These are phyloP conservation scores for Grosmannia clavigera DNA, from an alignment of 2,329 filamentous ascomycete species.

Conservation along the genomic window DNA sequence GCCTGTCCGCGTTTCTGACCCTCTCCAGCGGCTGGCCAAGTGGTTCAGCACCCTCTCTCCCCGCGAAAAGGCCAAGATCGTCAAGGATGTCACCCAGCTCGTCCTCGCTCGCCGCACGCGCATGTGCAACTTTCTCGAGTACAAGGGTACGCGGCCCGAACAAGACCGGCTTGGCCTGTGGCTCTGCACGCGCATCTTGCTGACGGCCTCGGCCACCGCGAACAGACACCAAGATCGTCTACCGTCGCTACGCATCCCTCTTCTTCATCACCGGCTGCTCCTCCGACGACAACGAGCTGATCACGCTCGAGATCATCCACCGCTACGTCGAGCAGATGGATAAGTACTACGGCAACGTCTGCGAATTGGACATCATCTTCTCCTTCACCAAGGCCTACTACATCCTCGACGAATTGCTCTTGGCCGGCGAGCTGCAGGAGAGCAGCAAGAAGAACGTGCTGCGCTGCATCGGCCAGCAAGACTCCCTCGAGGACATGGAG, in stretches of 20 bases:
- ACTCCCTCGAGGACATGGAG: slow-evolving; percentile 98
- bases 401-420: slow-evolving; percentile 88
- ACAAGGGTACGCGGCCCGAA: slow-evolving; percentile 59
- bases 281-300: slow-evolving; percentile 95
- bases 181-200: neutral
- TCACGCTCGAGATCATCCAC: slow-evolving; percentile 96
- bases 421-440: slow-evolving; percentile 95
- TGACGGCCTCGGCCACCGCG: neutral
- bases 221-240: slow-evolving; percentile 93
- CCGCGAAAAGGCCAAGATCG: slow-evolving; percentile 98
- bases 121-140: slow-evolving; percentile 99
- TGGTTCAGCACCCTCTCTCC: slow-evolving; percentile 98
- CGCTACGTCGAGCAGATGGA: slow-evolving; percentile 99
- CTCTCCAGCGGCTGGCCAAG: slow-evolving; percentile 78
- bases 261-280: slow-evolving; percentile 98
- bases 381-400: slow-evolving; percentile 99
- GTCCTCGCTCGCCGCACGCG: slow-evolving; percentile 90
- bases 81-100: slow-evolving; percentile 97
- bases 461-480: slow-evolving; percentile 90
- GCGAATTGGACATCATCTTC: slow-evolving; percentile 99
- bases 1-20: slow-evolving; percentile 16
- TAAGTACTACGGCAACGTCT: slow-evolving; percentile 99
- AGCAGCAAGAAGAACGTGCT: slow-evolving; percentile 99
- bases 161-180: too few relatives aligned
- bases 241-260: slow-evolving; percentile 93